Percentiles rank a stretch among this genome's conserved stretches.
Evolutionary conservation across 768 basidiomycete species (phyloP).

Genomic region (Psilocybe sp.): DNA sequence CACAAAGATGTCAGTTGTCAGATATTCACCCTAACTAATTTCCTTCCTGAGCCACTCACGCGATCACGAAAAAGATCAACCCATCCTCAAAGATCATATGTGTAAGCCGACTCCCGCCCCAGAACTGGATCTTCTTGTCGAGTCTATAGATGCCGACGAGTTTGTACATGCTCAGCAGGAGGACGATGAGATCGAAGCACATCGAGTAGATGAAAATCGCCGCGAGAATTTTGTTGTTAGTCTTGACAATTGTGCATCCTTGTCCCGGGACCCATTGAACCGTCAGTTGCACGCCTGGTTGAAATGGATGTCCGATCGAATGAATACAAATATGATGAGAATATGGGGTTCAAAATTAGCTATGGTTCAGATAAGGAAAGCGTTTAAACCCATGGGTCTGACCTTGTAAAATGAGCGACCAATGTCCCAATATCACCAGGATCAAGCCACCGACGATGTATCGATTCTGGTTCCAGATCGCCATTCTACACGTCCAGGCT

Average conservation of each 20-base stretch:
- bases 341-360: neutral
- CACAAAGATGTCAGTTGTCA: no score
- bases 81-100: slow-evolving; percentile 71
- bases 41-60: slow-evolving; percentile 37
- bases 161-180: slow-evolving; percentile 59
- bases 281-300: slow-evolving; percentile 54
- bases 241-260: slow-evolving; percentile 54
- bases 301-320: neutral
- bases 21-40: neutral
- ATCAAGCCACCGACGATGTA: slow-evolving; percentile 49
- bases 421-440: slow-evolving; percentile 63
- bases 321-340: neutral
- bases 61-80: slow-evolving; percentile 72
- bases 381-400: neutral
- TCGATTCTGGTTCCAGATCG: slow-evolving; percentile 60
- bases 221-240: slow-evolving; percentile 62
- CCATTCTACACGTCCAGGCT: slow-evolving; percentile 36
- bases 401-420: slow-evolving; percentile 71
- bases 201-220: slow-evolving; percentile 77
- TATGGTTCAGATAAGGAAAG: neutral
- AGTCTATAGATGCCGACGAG: slow-evolving; percentile 30
- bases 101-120: slow-evolving; percentile 45
- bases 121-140: slow-evolving; percentile 12
- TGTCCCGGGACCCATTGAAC: slow-evolving; percentile 47
- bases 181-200: slow-evolving; percentile 65